These are phyloP conservation scores for Prunus dulcis DNA, from an alignment of 306 rosid genomes.

Conservation along the genomic window DNA sequence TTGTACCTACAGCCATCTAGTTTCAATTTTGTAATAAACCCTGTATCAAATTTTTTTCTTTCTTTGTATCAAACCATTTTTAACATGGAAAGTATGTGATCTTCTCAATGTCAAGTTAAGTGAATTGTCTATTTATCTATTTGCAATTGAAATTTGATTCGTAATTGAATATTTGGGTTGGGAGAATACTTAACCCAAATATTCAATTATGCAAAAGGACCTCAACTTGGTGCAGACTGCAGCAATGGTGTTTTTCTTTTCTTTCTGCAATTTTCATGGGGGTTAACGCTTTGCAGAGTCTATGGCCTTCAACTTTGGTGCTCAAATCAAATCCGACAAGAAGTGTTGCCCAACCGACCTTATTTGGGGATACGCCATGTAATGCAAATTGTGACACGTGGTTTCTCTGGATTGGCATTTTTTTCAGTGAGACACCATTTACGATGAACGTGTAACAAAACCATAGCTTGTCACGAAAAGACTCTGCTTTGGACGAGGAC, in stretches of 20 bases:
- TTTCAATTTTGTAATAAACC: slow-evolving; percentile 1
- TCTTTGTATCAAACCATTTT: too few relatives aligned
- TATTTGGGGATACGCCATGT: not conserved
- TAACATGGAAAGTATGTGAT: too few relatives aligned
- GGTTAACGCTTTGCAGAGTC: not conserved
- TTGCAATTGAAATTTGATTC: not conserved
- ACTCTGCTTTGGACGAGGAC: not conserved
- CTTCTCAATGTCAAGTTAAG: too few relatives aligned
- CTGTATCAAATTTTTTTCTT: not conserved
- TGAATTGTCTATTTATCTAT: not conserved
- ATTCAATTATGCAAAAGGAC: too few relatives aligned
- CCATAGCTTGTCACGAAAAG: not conserved
- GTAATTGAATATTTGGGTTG: too few relatives aligned
- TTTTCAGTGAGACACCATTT: not conserved
- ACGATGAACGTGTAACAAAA: slow-evolving; percentile 21
- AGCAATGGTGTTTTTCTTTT: not conserved
- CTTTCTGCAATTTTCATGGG: not conserved
- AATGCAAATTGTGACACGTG: not conserved
- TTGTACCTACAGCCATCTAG: not conserved
- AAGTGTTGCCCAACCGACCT: not conserved
- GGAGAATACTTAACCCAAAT: too few relatives aligned
- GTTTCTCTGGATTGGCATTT: not conserved
- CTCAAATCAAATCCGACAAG: not conserved
- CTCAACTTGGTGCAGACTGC: too few relatives aligned
- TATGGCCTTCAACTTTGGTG: not conserved